These are phyloP conservation scores for Amniculicola lignicola DNA, from an alignment of 495 filamentous ascomycete genomes.

Conservation along the genomic window DNA sequence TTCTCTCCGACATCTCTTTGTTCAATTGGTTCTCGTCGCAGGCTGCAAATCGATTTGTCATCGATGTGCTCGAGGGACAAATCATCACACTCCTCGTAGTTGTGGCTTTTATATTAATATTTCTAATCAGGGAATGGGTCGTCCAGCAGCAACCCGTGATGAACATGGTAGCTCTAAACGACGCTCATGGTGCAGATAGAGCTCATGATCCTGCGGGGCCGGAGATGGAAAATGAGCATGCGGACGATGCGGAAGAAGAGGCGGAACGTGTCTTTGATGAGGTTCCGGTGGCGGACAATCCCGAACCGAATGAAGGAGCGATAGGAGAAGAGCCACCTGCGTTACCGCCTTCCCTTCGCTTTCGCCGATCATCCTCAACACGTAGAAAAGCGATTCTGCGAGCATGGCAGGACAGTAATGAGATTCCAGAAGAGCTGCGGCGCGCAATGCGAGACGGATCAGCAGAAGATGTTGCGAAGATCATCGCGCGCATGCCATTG, in stretches of 20 bases:
- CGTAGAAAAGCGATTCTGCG: conserved; percentile 1
- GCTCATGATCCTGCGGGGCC: conserved; percentile 43
- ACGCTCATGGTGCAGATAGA: conserved; percentile 11
- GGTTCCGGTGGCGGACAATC: conserved; percentile 26
- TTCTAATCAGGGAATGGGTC: conserved; percentile 95
- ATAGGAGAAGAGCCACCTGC: conserved; percentile 1
- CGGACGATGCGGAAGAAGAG: conserved; percentile 29
- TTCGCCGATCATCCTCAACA: neutral
- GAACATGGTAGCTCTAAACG: conserved; percentile 48
- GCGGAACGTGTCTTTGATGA: conserved; percentile 11
- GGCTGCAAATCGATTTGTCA: conserved; percentile 72
- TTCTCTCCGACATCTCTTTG: conserved; percentile 70
- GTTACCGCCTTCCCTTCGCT: neutral
- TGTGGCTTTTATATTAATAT: conserved; percentile 87
- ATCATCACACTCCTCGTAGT: conserved; percentile 89
- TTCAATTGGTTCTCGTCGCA: conserved; percentile 66
- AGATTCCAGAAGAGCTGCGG: conserved; percentile 22
- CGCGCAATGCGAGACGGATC: conserved; percentile 19
- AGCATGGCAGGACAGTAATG: conserved; percentile 13
- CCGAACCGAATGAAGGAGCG: neutral
- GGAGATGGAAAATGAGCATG: conserved; percentile 33
- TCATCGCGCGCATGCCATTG: conserved; percentile 21
- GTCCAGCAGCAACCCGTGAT: conserved; percentile 90
- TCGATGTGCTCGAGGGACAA: conserved; percentile 86
- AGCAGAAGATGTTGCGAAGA: conserved; percentile 12